A percentile compares a stretch with the other conserved stretches of the same genome.
Conservation (phyloP, 2,329 filamentous ascomycete genomes). For the Trichoderma sp. region DNA sequence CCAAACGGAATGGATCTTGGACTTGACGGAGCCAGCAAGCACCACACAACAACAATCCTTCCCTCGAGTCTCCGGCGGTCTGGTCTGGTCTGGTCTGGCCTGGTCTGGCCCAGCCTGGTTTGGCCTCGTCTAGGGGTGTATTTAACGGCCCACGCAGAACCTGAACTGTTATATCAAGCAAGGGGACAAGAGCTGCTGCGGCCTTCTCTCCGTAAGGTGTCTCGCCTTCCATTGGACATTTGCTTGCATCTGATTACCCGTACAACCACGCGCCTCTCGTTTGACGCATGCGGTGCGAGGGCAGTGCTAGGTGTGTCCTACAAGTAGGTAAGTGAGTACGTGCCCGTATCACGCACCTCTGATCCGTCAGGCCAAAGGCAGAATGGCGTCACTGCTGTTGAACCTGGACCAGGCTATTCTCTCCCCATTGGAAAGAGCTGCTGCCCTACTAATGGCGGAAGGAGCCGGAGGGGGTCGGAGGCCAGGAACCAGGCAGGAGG, state of each 20-base stretch:
- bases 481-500: no score
- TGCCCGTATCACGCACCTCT: constrained; percentile 9
- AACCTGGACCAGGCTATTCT: background rate
- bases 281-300: constrained; percentile 24
- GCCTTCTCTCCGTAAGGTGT: background rate
- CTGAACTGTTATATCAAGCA: background rate
- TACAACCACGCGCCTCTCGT: constrained; percentile 9
- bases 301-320: no score
- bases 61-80: constrained; percentile 27
- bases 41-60: constrained; percentile 1
- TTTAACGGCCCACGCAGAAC: constrained; percentile 1
- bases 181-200: constrained; percentile 12
- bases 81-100: background rate
- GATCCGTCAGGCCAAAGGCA: constrained; percentile 2
- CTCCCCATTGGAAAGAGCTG: background rate
- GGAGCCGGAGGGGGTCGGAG: no score
- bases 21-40: constrained; percentile 10
- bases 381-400: constrained; percentile 4
- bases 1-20: background rate
- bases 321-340: background rate
- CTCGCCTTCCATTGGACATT: no score
- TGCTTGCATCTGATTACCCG: background rate
- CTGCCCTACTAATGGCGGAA: no score
- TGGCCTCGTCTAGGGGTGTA: constrained; percentile 11
- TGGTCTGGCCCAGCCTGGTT: no score